Evolutionary conservation across 768 basidiomycete species (phyloP).

Genomic region (Melanogaster broomeanus): DNA sequence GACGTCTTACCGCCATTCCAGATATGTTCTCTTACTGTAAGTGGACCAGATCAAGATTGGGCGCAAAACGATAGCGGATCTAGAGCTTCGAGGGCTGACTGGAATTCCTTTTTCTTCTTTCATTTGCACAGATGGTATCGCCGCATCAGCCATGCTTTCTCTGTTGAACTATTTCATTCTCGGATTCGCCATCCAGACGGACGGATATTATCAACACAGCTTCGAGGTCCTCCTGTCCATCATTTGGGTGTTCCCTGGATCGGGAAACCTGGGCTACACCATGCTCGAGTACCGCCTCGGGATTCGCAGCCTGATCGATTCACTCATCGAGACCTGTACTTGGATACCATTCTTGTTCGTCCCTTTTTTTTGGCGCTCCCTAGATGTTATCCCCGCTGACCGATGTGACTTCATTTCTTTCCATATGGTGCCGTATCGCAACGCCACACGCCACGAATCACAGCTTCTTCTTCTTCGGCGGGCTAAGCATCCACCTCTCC

Average conservation of each 20-base stretch:
- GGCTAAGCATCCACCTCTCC: constrained; percentile 53
- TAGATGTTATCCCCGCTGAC: background rate
- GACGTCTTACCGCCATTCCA: constrained; percentile 9
- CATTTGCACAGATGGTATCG: constrained; percentile 48
- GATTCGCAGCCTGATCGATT: constrained; percentile 19
- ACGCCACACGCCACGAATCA: too few species aligned
- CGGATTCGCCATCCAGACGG: constrained; percentile 70
- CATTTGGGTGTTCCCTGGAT: constrained; percentile 70
- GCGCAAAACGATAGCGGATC: background rate
- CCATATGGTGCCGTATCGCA: too few species aligned
- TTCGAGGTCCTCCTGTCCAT: constrained; percentile 82
- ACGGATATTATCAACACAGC: constrained; percentile 74
- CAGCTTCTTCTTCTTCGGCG: constrained; percentile 57
- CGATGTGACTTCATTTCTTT: too few species aligned
- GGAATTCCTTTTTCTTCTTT: background rate
- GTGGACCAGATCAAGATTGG: constrained; percentile 18
- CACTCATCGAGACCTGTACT: constrained; percentile 21
- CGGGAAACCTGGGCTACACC: constrained; percentile 70
- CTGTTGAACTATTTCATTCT: constrained; percentile 75
- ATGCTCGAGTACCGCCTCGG: constrained; percentile 75
- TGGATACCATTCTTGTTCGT: constrained; percentile 40
- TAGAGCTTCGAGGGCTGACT: too few species aligned
- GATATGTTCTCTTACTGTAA: constrained; percentile 56
- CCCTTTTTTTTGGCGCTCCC: too few species aligned
- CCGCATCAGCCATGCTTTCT: constrained; percentile 60